These are phyloP conservation scores for Botrytis deweyae DNA, from an alignment of 2,329 filamentous ascomycete genomes.

Conservation along the genomic window DNA sequence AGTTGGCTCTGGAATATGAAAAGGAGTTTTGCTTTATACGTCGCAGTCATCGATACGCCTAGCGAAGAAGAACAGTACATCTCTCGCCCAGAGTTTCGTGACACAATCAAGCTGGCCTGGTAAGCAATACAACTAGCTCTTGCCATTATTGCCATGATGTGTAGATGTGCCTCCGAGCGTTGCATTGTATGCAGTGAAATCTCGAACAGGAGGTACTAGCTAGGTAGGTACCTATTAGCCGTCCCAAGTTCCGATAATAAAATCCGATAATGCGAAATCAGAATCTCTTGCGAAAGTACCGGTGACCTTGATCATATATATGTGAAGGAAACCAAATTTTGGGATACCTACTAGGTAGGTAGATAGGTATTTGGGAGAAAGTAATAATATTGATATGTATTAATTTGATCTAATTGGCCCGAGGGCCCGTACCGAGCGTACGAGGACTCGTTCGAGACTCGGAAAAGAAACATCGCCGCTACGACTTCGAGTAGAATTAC, in stretches of 20 bases:
- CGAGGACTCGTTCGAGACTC: neutral
- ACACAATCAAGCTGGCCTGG: neutral
- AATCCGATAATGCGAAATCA: neutral
- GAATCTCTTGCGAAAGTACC: neutral
- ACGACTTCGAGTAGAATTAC: neutral
- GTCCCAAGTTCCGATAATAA: neutral
- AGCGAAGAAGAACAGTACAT: neutral
- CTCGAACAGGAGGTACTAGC: neutral
- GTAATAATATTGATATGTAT: neutral
- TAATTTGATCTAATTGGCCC: neutral
- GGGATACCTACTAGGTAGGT: neutral
- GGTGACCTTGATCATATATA: neutral
- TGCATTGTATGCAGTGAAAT: neutral
- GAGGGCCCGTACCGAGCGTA: neutral
- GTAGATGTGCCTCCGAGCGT: neutral
- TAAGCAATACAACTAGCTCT: neutral
- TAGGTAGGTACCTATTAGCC: neutral
- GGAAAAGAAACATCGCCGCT: constrained; percentile 8
- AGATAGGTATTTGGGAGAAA: neutral
- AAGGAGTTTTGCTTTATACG: neutral
- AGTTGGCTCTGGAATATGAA: neutral
- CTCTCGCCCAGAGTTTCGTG: neutral
- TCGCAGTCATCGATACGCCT: neutral
- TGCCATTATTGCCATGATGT: neutral
- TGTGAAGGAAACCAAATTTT: neutral